Conservation (phyloP, 768 basidiomycete genomes). For the Tephrocybe sp. region DNA sequence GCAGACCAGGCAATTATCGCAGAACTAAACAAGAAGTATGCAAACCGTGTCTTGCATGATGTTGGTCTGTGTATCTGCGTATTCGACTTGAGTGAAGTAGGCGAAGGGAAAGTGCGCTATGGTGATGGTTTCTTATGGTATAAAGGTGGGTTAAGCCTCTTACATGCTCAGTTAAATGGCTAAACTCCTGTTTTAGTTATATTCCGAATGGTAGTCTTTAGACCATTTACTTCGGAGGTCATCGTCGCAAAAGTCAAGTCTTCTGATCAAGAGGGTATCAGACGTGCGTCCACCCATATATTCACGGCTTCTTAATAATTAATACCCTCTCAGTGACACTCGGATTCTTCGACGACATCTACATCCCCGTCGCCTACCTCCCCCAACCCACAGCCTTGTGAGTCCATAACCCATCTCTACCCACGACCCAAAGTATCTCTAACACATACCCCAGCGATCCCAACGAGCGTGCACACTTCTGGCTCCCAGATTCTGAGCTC, state of each 20-base stretch:
- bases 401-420: conserved; percentile 20
- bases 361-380: conserved; percentile 74
- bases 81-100: conserved; percentile 82
- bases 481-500: conserved; percentile 63
- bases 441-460: conserved; percentile 53
- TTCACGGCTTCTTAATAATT: not conserved
- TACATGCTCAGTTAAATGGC: conserved; percentile 2
- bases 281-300: conserved; percentile 48
- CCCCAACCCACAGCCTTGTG: conserved; percentile 83
- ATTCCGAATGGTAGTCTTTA: conserved; percentile 87
- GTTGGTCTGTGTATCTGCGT: conserved; percentile 90
- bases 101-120: conserved; percentile 91
- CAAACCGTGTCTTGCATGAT: conserved; percentile 87
- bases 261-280: conserved; percentile 80
- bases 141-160: conserved; percentile 54
- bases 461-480: conserved; percentile 82
- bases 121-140: conserved; percentile 97
- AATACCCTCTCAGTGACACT: conserved; percentile 57
- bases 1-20: conserved; percentile 77
- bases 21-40: conserved; percentile 94
- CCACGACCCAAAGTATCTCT: not conserved
- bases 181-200: conserved; percentile 62
- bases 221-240: conserved; percentile 89
- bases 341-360: conserved; percentile 94
- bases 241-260: conserved; percentile 87